A percentile compares a stretch with the other conserved stretches of the same genome.
Conservation (phyloP, 352 stramenopile genomes). For the Hyaloperonospora brassicae region DNA sequence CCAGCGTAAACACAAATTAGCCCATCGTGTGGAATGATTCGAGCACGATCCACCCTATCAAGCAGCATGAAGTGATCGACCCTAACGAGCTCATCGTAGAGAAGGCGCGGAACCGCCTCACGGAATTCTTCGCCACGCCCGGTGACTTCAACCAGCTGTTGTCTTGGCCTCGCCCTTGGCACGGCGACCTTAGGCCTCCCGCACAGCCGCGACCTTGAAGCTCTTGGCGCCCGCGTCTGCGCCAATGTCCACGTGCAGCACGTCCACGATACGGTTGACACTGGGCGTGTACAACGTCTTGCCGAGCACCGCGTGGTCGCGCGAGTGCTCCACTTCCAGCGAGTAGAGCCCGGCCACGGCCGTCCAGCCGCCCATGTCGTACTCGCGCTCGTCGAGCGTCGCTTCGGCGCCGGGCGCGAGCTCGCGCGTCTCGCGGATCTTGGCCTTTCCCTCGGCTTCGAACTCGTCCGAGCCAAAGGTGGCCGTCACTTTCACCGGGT, state of each 20-base stretch:
- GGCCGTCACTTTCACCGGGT: slow-evolving; percentile 48
- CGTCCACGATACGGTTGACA: slow-evolving; percentile 45
- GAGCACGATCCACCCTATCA: no score
- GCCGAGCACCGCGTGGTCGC: slow-evolving; percentile 18
- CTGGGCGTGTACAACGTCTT: slow-evolving; percentile 47
- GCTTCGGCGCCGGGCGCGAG: slow-evolving; percentile 32
- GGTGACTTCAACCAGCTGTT: not conserved
- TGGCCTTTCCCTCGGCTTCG: slow-evolving; percentile 52
- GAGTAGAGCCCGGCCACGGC: slow-evolving; percentile 50
- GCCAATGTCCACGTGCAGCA: slow-evolving; percentile 58
- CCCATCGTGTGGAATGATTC: not conserved
- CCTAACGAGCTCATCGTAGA: no score
- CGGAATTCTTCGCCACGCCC: no score
- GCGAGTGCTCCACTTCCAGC: slow-evolving; percentile 43
- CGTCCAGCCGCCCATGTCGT: slow-evolving; percentile 75
- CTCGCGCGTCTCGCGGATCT: slow-evolving; percentile 51
- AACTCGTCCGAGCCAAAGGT: slow-evolving; percentile 66
- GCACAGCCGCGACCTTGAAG: slow-evolving; percentile 37
- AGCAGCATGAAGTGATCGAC: no score
- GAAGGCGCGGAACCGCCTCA: no score
- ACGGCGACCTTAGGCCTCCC: slow-evolving; percentile 24
- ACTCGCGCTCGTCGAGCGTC: slow-evolving; percentile 52
- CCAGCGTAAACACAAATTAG: not conserved
- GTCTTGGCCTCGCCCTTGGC: not conserved
- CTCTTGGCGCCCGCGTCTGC: slow-evolving; percentile 25